phyloP scores from a whole-genome alignment of 345 rosid species.

The Melaleuca quinquenervia region DNA sequence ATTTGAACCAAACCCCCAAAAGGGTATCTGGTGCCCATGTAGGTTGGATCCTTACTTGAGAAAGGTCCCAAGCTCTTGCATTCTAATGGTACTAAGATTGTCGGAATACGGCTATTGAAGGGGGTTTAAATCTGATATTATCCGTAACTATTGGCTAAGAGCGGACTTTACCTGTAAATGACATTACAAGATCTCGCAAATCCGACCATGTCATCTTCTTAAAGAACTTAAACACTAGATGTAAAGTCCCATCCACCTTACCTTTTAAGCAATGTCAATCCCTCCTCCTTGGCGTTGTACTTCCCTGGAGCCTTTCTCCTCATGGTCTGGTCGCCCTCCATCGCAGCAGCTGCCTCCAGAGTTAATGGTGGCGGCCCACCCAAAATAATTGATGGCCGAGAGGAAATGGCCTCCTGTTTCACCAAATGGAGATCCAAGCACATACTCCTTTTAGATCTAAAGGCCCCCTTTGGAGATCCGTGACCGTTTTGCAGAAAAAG shows the following conservation, averaged over 20 bases:
- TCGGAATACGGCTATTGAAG: neutral
- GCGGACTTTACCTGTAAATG: neutral
- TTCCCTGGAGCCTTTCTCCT: neutral
- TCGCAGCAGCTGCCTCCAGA: neutral
- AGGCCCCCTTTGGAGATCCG: neutral
- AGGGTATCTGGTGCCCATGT: neutral
- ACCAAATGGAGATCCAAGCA: neutral
- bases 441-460: neutral
- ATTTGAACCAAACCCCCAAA: neutral
- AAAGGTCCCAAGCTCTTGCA: neutral
- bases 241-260: neutral
- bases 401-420: neutral
- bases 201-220: neutral
- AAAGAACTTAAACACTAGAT: neutral
- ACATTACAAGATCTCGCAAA: neutral
- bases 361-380: neutral
- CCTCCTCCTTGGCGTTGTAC: neutral
- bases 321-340: neutral
- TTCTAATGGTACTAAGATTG: neutral
- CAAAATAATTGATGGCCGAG: neutral
- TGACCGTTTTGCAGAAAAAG: neutral
- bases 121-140: neutral
- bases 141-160: accelerated
- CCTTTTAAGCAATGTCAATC: neutral
- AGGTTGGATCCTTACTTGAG: neutral